Evolutionary conservation across 768 basidiomycete genomes (phyloP).

Genomic region (Xerocomus spinulosus): DNA sequence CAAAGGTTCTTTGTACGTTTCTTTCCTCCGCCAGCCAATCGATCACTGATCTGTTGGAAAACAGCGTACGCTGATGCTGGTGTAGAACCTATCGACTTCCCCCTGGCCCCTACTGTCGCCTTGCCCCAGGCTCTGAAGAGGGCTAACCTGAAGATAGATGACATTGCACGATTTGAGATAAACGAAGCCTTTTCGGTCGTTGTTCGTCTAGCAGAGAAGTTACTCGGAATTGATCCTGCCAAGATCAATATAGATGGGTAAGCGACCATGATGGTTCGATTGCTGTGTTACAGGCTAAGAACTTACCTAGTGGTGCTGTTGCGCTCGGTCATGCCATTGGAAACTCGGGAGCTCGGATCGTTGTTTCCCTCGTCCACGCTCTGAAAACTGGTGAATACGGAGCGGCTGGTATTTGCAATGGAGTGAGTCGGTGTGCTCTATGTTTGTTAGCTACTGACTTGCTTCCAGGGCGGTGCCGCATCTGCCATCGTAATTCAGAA

Average conservation of each 20-base stretch:
- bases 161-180: constrained; percentile 91
- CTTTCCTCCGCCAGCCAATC: neutral
- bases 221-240: constrained; percentile 73
- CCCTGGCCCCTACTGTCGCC: constrained; percentile 88
- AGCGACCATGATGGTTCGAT: constrained; percentile 23
- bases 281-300: constrained; percentile 5
- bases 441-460: constrained; percentile 12
- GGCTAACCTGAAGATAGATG: constrained; percentile 75
- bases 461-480: constrained; percentile 78
- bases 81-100: constrained; percentile 96
- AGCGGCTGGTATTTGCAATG: constrained; percentile 95
- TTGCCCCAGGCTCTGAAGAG: constrained; percentile 83
- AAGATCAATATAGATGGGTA: constrained; percentile 92
- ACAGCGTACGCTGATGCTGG: constrained; percentile 95
- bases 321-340: constrained; percentile 96
- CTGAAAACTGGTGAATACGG: constrained; percentile 91
- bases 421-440: constrained; percentile 50
- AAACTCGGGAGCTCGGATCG: constrained; percentile 90
- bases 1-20: constrained; percentile 84
- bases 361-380: constrained; percentile 89
- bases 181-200: constrained; percentile 99
- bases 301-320: constrained; percentile 76
- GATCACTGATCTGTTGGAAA: constrained; percentile 5
- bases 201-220: constrained; percentile 84
- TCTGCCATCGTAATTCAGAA: constrained; percentile 88